Evolutionary conservation across 2,329 filamentous ascomycete species (phyloP), one percentile per base, ranked within the genome.

Genomic region (Monosporascus sp.): DNA sequence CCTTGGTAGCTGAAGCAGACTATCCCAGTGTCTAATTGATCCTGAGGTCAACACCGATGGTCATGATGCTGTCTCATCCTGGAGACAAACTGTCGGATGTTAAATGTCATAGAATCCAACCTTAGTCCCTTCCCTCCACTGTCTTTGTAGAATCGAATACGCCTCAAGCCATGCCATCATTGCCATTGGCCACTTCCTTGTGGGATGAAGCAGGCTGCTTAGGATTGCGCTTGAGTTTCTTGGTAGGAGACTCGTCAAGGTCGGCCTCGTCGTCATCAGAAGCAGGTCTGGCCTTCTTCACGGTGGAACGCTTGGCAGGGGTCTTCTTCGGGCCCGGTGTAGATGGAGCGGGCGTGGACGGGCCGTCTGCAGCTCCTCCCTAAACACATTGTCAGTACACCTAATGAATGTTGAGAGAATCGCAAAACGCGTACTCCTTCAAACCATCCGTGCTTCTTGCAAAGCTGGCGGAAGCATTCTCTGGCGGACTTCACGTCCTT

Each of bases 211-310:
- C 39, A 48, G 51, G 14, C 50, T 54, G 49, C 50, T 59, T 56
- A 15, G 45, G 36, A 37, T 31, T 34, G 22, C 38, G 51, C 15
- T 54, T 62, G 27, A 49, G 49, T 45, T 63, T 60, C 48, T 62
- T 58, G 39, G 45, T 51, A 3, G 53, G 56, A 17, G 50, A 52
- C 48, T 52, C 47, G 17, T 53, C 48, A 15, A 47, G 49, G 17
- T 46, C 48, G 14, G 50, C 47, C 8, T 47, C 54, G 17, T 47
- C 49, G n/a, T 48, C 50, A 7, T 46, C 39, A 15, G 24, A 24
- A 18, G 39, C 34, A 34, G 51, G 51, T 44, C 52, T 57, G 46
- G 51, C 55, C 25, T 53, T 49, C 51, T 52, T 54, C 24, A 45
- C 34, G 15, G 50, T 45, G 17, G 45, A 38, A 27, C 42, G 37